Evolutionary conservation across 345 rosid genomes (phyloP), one percentile per base, ranked within the genome.

Genomic region (Nasturtium officinale): DNA sequence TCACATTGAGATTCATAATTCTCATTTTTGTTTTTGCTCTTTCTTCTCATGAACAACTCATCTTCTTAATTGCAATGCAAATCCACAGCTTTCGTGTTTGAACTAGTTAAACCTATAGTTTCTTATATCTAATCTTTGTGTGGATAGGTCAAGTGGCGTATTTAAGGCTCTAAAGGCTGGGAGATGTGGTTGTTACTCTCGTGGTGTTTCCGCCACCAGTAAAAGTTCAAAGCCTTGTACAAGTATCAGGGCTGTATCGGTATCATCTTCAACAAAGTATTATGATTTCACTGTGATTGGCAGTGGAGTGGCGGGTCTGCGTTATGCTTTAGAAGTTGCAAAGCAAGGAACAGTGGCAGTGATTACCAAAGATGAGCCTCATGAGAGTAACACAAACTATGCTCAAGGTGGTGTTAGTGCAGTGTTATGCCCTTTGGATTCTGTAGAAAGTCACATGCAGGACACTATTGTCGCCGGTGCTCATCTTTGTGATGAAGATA

Each of bases 381-480:
- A 95, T 65, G 96, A 91, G 83, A 86, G 99, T 83, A 91, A 88
- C 84, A 95, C 99, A 56, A 91, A 87, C 83, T 95, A 95, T 83
- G 97, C 97, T 40, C 97, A 91, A 83, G 99, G 97, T 18, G 99
- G 99, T 61, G 97, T 91, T 71, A 95, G 97, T 75, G 99, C 99
- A 1, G 99, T 91, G 26, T 73, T 95, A 72, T 95, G 96, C 57
- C 93, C 96, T 68, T 79, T 83, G 47, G 99, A 95, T 81, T 95
- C 99, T 40, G 97, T 95, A 6, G 99, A 95, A 85, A 95, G 92
- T 80, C 99, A 95, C 82, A 82, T 95, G 96, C 92, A 79, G 79
- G 97, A 95, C 73, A 95, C 99, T 3, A 91, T 95, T 55, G 89
- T 91, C 20, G 99, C 96, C 2, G 99, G 99, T 73, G 97, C 92